phyloP scores from a whole-genome alignment of 2,329 filamentous ascomycete genomes.

The Trichoderma asperellum region DNA sequence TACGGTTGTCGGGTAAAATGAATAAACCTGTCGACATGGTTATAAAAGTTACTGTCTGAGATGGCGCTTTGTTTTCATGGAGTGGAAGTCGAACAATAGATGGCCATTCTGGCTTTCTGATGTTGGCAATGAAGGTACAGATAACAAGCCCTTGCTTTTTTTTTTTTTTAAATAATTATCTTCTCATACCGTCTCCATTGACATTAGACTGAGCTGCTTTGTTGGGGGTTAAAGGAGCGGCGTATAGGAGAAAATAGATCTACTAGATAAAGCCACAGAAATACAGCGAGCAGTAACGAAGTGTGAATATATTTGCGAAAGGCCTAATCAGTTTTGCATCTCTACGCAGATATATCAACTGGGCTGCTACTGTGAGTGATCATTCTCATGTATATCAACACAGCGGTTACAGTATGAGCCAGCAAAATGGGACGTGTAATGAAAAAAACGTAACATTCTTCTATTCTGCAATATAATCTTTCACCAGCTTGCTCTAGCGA shows the following conservation, averaged over 20 bases:
- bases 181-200: background rate
- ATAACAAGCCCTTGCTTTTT: background rate
- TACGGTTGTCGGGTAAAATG: background rate
- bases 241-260: background rate
- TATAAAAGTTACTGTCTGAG: background rate
- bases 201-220: background rate
- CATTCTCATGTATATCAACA: background rate
- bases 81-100: background rate
- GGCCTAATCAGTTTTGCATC: background rate
- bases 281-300: background rate
- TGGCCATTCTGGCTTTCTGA: background rate
- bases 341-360: background rate
- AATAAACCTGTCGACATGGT: background rate
- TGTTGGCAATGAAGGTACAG: background rate
- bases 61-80: background rate
- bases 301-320: background rate
- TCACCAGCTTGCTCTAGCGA: background rate
- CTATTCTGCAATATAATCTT: background rate
- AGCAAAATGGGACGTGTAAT: background rate
- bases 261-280: background rate
- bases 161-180: background rate
- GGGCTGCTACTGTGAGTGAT: background rate
- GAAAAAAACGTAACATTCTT: background rate
- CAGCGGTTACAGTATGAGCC: background rate
- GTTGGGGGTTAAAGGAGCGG: background rate